Evolutionary conservation across 192 early-diverging fungal species (phyloP), one percentile per base, ranked within the genome.

Genomic region (Glomus cerebriforme): DNA sequence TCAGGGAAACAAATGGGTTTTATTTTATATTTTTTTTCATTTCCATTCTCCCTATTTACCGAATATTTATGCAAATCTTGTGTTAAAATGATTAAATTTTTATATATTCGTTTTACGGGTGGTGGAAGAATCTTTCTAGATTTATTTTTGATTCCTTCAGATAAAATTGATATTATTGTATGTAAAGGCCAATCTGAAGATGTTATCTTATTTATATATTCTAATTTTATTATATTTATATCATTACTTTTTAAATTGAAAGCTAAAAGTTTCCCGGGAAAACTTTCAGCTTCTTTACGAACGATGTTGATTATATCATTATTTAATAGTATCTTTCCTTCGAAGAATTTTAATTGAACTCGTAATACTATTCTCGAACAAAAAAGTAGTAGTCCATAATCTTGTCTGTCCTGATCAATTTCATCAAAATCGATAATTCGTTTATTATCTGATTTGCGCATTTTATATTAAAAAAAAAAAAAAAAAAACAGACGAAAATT

Each of bases 51-150:
- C 22, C 22, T 15, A 62, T 65, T 66, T 45, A 45, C 19, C 9
- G 29, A 37, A 54, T 49, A 73, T 1, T 73, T 77, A 13, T 49
- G 13, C n/a, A 77, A 34, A 67, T 77, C 75, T 49, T 77, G 63
- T 17, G 39, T 32, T 31, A 77, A 66, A 24, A 8, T 77, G 9
- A 77, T 29, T 3, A 77, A 37, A 66, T 77, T 77, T 19, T 32
- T 64, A 34, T 77, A 77, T 22, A 77, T 3, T 5, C 31, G 2
- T 47, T 59, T 54, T 1, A 77, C 31, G 22, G 13, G 2, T 26
- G 49, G 3, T 26, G 10, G n/a, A 5, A 45, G 9, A 29, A 37
- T 1, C 3, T 24, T 19, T 2, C 35, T 22, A 17, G 12, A 3
- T 45, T 27, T 31, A 32, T 32, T 3, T 24, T 15, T 49, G 19